Conservation (phyloP, 176 grass and related monocot species). For the Typha latifolia region DNA sequence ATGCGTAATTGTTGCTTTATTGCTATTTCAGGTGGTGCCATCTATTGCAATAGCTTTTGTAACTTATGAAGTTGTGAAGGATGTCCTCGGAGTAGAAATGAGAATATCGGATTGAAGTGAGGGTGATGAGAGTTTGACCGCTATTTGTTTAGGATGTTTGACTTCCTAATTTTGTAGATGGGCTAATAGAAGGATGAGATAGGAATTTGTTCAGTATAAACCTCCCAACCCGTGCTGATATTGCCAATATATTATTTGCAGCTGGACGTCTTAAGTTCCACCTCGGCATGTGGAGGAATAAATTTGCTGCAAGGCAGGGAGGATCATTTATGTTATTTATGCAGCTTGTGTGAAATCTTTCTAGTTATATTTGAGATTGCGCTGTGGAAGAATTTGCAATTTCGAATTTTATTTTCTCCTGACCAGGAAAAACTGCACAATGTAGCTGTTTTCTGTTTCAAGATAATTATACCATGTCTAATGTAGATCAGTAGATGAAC, state of each 20-base stretch:
- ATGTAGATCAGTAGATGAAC: too few relatives aligned
- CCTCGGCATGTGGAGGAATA: slow-evolving; percentile 25
- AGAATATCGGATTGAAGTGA: slow-evolving; percentile 85
- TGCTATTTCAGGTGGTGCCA: slow-evolving; percentile 64
- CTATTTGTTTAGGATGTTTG: slow-evolving; percentile 45
- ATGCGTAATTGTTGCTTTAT: not conserved
- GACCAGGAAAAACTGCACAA: too few relatives aligned
- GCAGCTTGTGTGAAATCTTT: not conserved
- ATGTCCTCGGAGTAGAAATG: slow-evolving; percentile 96
- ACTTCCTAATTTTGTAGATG: slow-evolving; percentile 53
- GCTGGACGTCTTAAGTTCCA: not conserved
- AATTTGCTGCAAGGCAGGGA: slow-evolving; percentile 51
- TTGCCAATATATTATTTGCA: slow-evolving; percentile 33
- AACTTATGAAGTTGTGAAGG: slow-evolving; percentile 89
- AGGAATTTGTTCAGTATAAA: slow-evolving; percentile 37
- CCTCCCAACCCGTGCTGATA: slow-evolving; percentile 47
- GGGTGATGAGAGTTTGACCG: slow-evolving; percentile 22
- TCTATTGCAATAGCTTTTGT: slow-evolving; percentile 96
- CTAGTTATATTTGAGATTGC: too few relatives aligned
- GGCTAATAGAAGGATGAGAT: slow-evolving; percentile 39
- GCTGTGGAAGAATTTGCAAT: too few relatives aligned
- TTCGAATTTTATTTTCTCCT: too few relatives aligned
- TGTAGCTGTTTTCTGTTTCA: too few relatives aligned
- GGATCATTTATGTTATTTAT: slow-evolving; percentile 3
- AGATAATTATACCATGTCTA: too few relatives aligned